Conservation (phyloP, 2,329 filamentous ascomycete genomes). For the Botrytis deweyae region DNA sequence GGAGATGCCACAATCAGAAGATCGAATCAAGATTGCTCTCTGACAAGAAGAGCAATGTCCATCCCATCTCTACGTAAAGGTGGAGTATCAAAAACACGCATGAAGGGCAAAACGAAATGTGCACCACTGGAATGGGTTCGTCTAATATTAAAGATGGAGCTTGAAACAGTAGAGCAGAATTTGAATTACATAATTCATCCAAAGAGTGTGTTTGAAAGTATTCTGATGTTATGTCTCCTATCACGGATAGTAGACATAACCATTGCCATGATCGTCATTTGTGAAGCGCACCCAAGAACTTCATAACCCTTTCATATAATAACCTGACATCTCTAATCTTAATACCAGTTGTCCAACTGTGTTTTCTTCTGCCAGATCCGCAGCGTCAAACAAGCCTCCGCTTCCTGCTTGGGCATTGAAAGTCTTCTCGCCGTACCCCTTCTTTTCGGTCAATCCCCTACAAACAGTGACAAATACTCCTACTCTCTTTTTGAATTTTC, state of each 20-base stretch:
- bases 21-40: background rate
- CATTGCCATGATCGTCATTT: background rate
- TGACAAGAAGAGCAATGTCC: background rate
- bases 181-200: background rate
- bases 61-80: background rate
- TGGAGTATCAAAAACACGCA: background rate
- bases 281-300: background rate
- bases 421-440: conserved; percentile 39
- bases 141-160: background rate
- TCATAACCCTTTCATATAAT: conserved; percentile 49
- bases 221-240: background rate
- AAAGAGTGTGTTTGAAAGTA: background rate
- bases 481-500: conserved; percentile 67
- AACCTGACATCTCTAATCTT: conserved; percentile 68
- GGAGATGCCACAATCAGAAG: background rate
- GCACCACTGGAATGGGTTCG: background rate
- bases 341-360: conserved; percentile 67
- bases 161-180: background rate
- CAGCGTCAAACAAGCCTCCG: conserved; percentile 40
- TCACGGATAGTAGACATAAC: background rate
- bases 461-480: conserved; percentile 74
- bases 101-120: background rate
- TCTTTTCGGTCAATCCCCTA: conserved; percentile 65
- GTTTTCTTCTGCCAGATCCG: conserved; percentile 50
- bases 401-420: conserved; percentile 36